Evolutionary conservation across 371 early-diverging fungal species (phyloP), one percentile per base, ranked within the genome.

Genomic region (Mucor indicus): DNA sequence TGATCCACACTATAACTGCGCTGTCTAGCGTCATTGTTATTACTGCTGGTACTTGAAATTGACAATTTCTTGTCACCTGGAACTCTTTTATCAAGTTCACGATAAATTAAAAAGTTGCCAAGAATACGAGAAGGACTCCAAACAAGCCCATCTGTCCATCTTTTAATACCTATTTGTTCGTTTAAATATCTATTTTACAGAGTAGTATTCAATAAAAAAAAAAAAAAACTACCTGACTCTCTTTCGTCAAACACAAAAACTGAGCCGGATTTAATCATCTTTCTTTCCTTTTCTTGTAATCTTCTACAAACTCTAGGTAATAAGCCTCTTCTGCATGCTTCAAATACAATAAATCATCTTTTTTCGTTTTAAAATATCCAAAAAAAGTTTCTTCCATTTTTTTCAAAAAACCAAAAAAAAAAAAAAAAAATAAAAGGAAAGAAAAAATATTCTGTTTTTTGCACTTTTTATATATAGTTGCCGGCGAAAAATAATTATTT

Each of bases 61-160:
- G 60, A 57, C 30, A 41, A 30, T 36, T 50, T 56, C 23, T 58
- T 62, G 11, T 60, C 62, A 15, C 48, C 58, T 15, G 57, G 38
- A 5, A 44, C 37, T 37, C 62, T 78, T 62, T 60, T 72, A 53
- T 73, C 76, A 16, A 84, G 48, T 45, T 84, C 85, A 10, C 82
- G 74, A 53, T 84, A 84, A 10, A 83, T 63, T 9, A 84, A 44
- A 47, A 84, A 84, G 38, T 84, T 85, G 38, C 79, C 77, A 8
- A 80, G 43, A 20, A 83, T 81, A 13, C 89, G 80, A 19, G 81
- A 81, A 2, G 87, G 86, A 19, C 84, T 79, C 89, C 87, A 86
- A 0, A 76, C 64, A 1, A 69, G 62, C 7, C 86, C 85, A 50
- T 88, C 89, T 0, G 89, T 89, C 89, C 89, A 89, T 2, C 89